Conservation (phyloP, 2,329 filamentous ascomycete species). For the Pezicula neosporulosa region DNA sequence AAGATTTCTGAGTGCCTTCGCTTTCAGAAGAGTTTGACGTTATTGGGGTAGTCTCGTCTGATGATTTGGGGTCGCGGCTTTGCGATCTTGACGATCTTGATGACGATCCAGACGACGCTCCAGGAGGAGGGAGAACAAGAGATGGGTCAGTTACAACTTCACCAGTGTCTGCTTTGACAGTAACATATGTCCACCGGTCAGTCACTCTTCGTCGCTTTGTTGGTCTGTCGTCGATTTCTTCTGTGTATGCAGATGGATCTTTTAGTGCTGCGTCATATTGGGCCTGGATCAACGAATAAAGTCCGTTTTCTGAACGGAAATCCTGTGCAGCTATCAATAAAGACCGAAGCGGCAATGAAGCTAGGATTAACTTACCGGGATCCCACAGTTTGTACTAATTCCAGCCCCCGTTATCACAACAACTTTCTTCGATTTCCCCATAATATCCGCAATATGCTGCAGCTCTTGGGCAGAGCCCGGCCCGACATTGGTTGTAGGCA, state of each 20-base stretch:
- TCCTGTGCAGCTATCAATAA: constrained; percentile 44
- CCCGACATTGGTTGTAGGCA: constrained; percentile 28
- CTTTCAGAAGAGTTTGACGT: neutral
- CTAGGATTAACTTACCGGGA: constrained; percentile 52
- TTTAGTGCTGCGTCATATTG: constrained; percentile 53
- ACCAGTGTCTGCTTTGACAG: constrained; percentile 21
- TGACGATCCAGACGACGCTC: neutral
- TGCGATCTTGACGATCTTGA: neutral
- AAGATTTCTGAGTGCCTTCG: neutral
- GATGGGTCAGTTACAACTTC: constrained; percentile 7
- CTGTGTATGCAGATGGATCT: constrained; percentile 31
- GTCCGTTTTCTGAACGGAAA: constrained; percentile 68
- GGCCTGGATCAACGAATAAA: constrained; percentile 69
- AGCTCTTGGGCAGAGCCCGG: constrained; percentile 33
- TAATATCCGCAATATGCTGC: constrained; percentile 61
- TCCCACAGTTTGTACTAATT: constrained; percentile 74
- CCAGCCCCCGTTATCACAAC: constrained; percentile 70
- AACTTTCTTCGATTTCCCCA: constrained; percentile 65
- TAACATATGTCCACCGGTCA: constrained; percentile 24
- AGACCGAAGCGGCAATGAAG: neutral
- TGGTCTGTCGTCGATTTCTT: constrained; percentile 30
- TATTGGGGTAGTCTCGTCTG: neutral
- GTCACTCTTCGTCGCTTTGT: constrained; percentile 25
- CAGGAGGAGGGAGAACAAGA: neutral
- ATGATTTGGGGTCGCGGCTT: neutral